Evolutionary conservation across 257 asterid species (phyloP).

Genomic region (Capsicum pubescens): DNA sequence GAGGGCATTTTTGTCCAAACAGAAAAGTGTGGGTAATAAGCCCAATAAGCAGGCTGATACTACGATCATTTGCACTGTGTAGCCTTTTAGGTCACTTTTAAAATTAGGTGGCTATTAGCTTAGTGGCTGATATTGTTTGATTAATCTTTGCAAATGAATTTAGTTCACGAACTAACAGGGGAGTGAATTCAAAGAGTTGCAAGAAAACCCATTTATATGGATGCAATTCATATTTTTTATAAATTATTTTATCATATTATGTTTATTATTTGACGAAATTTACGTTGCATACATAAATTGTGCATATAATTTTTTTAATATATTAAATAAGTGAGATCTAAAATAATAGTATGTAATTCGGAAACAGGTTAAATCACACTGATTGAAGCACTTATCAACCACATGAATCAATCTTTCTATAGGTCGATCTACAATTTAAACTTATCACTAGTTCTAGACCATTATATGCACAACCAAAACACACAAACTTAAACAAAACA

Average conservation of each 20-base stretch:
- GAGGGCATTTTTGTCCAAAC: constrained; percentile 18
- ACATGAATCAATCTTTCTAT: background rate
- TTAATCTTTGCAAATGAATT: background rate
- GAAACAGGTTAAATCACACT: background rate
- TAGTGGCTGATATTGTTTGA: background rate
- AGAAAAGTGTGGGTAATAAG: background rate
- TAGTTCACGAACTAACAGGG: background rate
- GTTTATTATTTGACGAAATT: background rate
- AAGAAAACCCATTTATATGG: background rate
- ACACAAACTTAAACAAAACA: no score
- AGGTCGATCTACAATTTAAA: background rate
- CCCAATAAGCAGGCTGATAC: background rate
- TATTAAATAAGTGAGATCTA: background rate
- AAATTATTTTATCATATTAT: background rate
- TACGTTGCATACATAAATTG: background rate
- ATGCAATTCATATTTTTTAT: background rate
- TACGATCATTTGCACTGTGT: background rate
- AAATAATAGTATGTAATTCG: background rate
- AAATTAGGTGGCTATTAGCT: background rate
- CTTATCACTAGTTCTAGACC: background rate
- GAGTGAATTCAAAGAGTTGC: background rate
- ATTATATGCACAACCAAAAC: no score
- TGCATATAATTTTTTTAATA: background rate
- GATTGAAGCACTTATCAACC: background rate
- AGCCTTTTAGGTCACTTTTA: background rate